Conservation (phyloP, 805 yeast genomes). For the Kuraishia hungarica region DNA sequence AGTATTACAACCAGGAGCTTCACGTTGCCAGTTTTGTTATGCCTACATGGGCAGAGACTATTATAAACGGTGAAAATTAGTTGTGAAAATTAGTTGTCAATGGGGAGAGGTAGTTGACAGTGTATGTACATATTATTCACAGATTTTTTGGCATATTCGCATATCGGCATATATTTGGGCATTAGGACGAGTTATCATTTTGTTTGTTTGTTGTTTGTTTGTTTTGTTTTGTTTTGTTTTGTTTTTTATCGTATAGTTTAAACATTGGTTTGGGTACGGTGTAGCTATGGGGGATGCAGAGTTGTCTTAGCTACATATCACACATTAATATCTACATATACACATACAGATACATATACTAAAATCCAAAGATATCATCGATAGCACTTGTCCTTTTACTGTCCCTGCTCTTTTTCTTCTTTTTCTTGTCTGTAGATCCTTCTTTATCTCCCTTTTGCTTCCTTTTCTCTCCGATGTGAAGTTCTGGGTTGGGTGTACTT, state of each 20-base stretch:
- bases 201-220: too few relatives aligned
- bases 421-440: not conserved
- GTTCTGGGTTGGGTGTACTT: too few relatives aligned
- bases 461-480: not conserved
- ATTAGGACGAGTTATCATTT: not conserved
- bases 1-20: slow-evolving; percentile 76
- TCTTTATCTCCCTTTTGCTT: not conserved
- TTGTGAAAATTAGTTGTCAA: too few relatives aligned
- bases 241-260: too few relatives aligned
- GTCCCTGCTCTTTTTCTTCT: not conserved
- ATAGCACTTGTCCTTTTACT: not conserved
- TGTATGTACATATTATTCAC: too few relatives aligned
- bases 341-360: too few relatives aligned
- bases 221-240: too few relatives aligned
- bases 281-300: not conserved
- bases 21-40: slow-evolving; percentile 86
- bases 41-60: slow-evolving; percentile 72
- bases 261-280: not conserved
- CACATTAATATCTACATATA: not conserved
- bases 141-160: too few relatives aligned
- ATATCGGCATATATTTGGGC: not conserved
- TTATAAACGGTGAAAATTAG: slow-evolving; percentile 10
- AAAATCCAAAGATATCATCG: slow-evolving; percentile 1
- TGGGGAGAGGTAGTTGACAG: not conserved
- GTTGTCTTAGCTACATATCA: not conserved